Evolutionary conservation across 2,329 filamentous ascomycete species (phyloP).

Genomic region (Aspergillus japonicus): DNA sequence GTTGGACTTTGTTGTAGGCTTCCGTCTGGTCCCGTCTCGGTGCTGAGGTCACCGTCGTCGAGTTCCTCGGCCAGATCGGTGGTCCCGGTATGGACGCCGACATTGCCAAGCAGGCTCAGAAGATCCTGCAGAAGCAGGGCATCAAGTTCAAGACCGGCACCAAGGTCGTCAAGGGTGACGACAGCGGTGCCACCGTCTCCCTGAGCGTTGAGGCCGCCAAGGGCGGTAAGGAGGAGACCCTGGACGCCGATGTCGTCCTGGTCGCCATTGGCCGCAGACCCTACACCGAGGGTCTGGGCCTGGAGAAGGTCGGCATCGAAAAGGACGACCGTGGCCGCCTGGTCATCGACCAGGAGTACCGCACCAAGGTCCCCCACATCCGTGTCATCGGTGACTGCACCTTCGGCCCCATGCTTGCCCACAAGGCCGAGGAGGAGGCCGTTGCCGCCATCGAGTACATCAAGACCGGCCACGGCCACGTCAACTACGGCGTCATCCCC

Average conservation of each 20-base stretch:
- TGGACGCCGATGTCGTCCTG: slow-evolving; percentile 92
- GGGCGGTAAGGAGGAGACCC: slow-evolving; percentile 88
- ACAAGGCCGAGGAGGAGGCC: slow-evolving; percentile 98
- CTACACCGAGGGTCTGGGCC: slow-evolving; percentile 85
- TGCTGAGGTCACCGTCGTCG: slow-evolving; percentile 92
- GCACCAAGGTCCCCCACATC: slow-evolving; percentile 96
- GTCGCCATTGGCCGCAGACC: slow-evolving; percentile 95
- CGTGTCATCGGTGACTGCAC: slow-evolving; percentile 94
- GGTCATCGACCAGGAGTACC: slow-evolving; percentile 97
- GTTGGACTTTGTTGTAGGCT: slow-evolving; percentile 45
- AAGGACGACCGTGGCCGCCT: slow-evolving; percentile 87
- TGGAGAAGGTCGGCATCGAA: slow-evolving; percentile 79
- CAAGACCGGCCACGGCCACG: slow-evolving; percentile 95
- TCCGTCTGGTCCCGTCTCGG: slow-evolving; percentile 97
- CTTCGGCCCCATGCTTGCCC: slow-evolving; percentile 97
- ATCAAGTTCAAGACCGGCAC: slow-evolving; percentile 98
- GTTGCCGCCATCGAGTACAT: slow-evolving; percentile 96
- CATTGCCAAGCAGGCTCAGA: slow-evolving; percentile 86
- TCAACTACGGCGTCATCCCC: slow-evolving; percentile 97
- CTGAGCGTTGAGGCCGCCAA: slow-evolving; percentile 88
- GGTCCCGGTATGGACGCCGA: slow-evolving; percentile 96
- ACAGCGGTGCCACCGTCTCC: slow-evolving; percentile 72
- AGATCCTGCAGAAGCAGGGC: slow-evolving; percentile 92
- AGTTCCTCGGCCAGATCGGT: slow-evolving; percentile 94
- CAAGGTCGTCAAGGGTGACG: slow-evolving; percentile 87